These are phyloP conservation scores for Fusarium sp. DNA, from an alignment of 2,329 filamentous ascomycete genomes.

Conservation along the genomic window DNA sequence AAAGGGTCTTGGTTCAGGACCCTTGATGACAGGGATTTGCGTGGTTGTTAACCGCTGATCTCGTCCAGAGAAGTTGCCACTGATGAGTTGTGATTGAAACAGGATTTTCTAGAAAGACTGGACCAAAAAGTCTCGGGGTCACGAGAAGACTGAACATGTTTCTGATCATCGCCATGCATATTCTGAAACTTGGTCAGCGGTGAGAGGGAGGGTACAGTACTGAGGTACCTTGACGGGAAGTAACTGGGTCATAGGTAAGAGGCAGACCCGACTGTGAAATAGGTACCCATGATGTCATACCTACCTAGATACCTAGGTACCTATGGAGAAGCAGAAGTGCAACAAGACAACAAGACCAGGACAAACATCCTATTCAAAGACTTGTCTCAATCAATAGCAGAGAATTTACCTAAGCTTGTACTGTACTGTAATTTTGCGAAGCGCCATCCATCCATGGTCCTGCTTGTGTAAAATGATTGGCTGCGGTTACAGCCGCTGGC, in stretches of 20 bases:
- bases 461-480: conserved; percentile 34
- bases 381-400: neutral
- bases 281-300: conserved; percentile 30
- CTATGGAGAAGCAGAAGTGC: neutral
- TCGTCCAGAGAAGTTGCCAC: conserved; percentile 37
- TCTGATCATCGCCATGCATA: conserved; percentile 37
- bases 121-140: neutral
- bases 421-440: conserved; percentile 16
- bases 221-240: too few species aligned
- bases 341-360: neutral
- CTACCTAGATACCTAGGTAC: too few species aligned
- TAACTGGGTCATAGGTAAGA: too few species aligned
- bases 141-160: conserved; percentile 22
- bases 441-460: conserved; percentile 22
- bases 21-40: conserved; percentile 27
- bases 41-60: conserved; percentile 38
- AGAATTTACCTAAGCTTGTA: neutral
- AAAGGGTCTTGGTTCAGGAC: conserved; percentile 26
- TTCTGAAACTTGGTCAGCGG: conserved; percentile 37
- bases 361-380: neutral
- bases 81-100: conserved; percentile 34
- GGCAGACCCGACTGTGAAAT: neutral
- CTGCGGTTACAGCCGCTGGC: conserved; percentile 16
- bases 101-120: conserved; percentile 35
- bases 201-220: neutral